Evolutionary conservation across 495 filamentous ascomycete species (phyloP), one percentile per base, ranked within the genome.

Genomic region (Xanthoparmelia taractica): DNA sequence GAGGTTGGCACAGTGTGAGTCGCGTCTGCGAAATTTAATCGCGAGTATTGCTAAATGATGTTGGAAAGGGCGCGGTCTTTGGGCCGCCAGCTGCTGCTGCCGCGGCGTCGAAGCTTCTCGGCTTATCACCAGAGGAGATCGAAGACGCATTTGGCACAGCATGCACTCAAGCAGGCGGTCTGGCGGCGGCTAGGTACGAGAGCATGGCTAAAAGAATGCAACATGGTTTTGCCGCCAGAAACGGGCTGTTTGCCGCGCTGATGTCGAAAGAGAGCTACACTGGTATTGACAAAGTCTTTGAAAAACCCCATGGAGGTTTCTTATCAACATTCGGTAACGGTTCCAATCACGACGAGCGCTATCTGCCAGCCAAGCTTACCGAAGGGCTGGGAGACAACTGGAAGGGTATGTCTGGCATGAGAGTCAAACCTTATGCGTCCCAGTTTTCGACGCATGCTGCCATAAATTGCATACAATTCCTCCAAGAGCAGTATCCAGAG

Each of bases 191-290:
- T 17, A 74, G 79, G 57, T 78, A 70, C 57, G 78, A 75, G 41
- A 71, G 75, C 18, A 70, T 72, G 59, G 71, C 77, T 4, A 80
- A 79, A 63, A 70, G 75, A 6, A 76, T 80, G 74, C 75, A 79
- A 65, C 78, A 79, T 57, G 77, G 72, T 4, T 80, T 81, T 61
- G 76, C 76, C 1, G 74, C 77, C 20, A 72, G 77, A 5, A 80
- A 75, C 54, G 78, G 77, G 0, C 72, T 79, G 1, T 70, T 80
- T 41, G 75, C 60, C 0, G 74, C 76, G 3, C 58, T 80, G 17
- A 57, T 80, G 45, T 75, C 77, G 4, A 64, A 68, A 18, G 58
- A 61, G 4, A 74, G 71, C 0, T 80, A 80, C 64, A 64, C 65
- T 10, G 79, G 78, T 1, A 79, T 81, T 54, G 74, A 77, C 57